A percentile compares a stretch with the other conserved stretches of the same genome.
These are phyloP conservation scores for Bryoglossum gracile DNA, from an alignment of 495 filamentous ascomycete genomes.

Conservation along the genomic window DNA sequence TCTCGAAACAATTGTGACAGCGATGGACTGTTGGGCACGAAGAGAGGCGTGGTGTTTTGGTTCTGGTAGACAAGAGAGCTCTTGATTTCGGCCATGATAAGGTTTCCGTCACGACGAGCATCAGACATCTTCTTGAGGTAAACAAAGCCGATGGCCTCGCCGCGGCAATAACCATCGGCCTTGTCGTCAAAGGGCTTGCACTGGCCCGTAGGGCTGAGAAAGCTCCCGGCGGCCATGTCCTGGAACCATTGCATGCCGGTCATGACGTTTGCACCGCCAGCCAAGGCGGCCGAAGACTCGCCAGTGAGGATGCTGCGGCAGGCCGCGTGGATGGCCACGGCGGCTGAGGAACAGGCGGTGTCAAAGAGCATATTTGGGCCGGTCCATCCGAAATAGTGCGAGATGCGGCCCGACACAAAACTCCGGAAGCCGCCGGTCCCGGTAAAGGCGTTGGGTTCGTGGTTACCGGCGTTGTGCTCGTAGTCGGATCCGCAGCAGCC, in stretches of 20 bases:
- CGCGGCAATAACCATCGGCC: conserved; percentile 60
- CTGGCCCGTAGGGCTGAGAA: conserved; percentile 19
- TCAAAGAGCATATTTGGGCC: conserved; percentile 64
- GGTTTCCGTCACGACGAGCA: conserved; percentile 46
- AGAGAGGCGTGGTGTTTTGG: conserved; percentile 41
- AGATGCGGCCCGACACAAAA: conserved; percentile 56
- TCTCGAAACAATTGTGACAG: conserved; percentile 48
- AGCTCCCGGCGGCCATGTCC: background rate
- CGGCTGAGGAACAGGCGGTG: conserved; percentile 78
- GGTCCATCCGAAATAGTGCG: conserved; percentile 47
- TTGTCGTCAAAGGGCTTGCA: conserved; percentile 53
- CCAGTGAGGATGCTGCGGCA: conserved; percentile 70
- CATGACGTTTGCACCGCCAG: conserved; percentile 5
- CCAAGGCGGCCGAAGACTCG: conserved; percentile 33
- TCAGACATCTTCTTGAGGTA: conserved; percentile 52
- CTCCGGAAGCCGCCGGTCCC: conserved; percentile 36
- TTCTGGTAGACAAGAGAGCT: conserved; percentile 52
- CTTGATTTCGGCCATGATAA: conserved; percentile 55
- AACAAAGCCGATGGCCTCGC: conserved; percentile 51
- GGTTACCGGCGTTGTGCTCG: conserved; percentile 19
- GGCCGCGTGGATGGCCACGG: conserved; percentile 56
- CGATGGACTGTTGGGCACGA: conserved; percentile 46
- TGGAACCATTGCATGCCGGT: background rate
- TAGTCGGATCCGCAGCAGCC: background rate
- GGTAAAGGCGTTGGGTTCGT: conserved; percentile 26